Base-by-base conservation (phyloP, 768 basidiomycete genomes). In the Calocera cornea region DNA sequence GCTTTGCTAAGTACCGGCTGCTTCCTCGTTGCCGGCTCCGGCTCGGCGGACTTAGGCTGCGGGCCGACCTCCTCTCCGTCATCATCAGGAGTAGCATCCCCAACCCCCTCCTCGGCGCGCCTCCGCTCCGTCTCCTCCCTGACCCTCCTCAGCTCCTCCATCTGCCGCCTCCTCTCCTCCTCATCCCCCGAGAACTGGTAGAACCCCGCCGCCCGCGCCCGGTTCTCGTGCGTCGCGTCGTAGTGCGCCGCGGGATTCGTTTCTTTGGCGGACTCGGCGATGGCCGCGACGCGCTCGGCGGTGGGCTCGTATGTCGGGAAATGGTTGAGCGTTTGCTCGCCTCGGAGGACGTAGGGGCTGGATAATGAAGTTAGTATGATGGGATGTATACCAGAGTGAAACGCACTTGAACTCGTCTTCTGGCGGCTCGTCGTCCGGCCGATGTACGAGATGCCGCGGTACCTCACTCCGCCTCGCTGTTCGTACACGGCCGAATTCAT, bases 171-270 rank as follows among this genome's bases (percentile, higher is more conserved):
- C 47, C 97, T 81, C 33, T 83, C 84, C 70, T 90, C 89, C 72
- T 93, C 91, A 71, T 97, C 92, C 1, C 75, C 83, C 14, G 92
- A 91, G 76, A 98, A 95, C 74, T 91, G 89, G 76, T 95, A 97
- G 77, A 89, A 92, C 0, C 85, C 94, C 0, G 95, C 95, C 49
- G 90, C 97, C 75, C 87, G 88, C 14, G 89, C 85, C 17, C 97
- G 89, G 22, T 89, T 86, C 77, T 99, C 95, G 64, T 77, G 79
- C 0, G 84, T 81, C 0, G 91, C 84, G 74, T 97, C 90, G 74
- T 92, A 99, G 75, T 97, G 92, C 1, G 81, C 76, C 12, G 83
- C 80, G 0, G 89, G 89, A 54, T 87, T 88, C 70, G 87, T 83
- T 38, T 83, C 81, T 70, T 94, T 90, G 1, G 86, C 82, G 17